These are phyloP conservation scores for Aspergillus sp. DNA, from an alignment of 2,329 filamentous ascomycete species.

Conservation along the genomic window DNA sequence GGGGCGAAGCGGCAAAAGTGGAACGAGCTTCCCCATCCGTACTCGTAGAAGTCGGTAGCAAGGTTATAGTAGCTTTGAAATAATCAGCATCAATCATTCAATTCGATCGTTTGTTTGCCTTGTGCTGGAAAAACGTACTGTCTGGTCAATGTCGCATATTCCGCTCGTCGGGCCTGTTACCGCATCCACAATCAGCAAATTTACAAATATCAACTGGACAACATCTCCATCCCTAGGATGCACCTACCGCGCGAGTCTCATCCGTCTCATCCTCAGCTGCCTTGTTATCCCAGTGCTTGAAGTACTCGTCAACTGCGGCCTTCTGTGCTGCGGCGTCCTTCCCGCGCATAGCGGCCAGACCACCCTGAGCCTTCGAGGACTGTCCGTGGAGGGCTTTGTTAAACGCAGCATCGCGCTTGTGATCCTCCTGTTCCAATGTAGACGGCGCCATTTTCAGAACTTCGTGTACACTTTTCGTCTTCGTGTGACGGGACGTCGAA, in stretches of 20 bases:
- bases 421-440: slow-evolving; percentile 71
- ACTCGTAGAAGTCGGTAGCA: slow-evolving; percentile 93
- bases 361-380: slow-evolving; percentile 61
- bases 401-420: slow-evolving; percentile 79
- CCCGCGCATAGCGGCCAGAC: slow-evolving; percentile 72
- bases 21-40: slow-evolving; percentile 93
- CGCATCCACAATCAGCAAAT: slow-evolving; percentile 6
- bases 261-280: slow-evolving; percentile 69
- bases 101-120: not conserved
- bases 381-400: slow-evolving; percentile 78
- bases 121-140: slow-evolving; percentile 54
- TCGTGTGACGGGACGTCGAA: slow-evolving; percentile 4
- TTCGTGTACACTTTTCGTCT: slow-evolving; percentile 6
- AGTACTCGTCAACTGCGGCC: slow-evolving; percentile 81
- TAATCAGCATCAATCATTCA: too few relatives aligned
- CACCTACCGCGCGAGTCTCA: slow-evolving; percentile 64
- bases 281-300: slow-evolving; percentile 95
- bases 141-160: slow-evolving; percentile 88
- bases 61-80: slow-evolving; percentile 78
- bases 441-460: slow-evolving; percentile 43
- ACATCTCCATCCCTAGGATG: not conserved
- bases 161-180: slow-evolving; percentile 62
- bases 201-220: not conserved
- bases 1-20: slow-evolving; percentile 92
- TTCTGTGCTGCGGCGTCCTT: slow-evolving; percentile 75